phyloP scores from a whole-genome alignment of 306 rosid species.

The Rosa multiflora region DNA sequence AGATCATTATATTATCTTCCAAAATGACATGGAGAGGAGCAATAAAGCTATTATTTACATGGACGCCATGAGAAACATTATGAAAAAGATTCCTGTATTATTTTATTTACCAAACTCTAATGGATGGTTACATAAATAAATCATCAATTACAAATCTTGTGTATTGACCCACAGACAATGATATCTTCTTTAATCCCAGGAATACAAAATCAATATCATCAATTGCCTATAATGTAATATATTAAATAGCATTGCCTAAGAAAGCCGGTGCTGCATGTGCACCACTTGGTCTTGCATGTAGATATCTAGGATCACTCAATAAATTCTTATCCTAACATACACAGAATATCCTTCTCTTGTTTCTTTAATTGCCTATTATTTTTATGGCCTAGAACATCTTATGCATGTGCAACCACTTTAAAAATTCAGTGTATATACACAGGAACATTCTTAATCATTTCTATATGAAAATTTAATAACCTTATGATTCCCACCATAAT shows the following conservation, averaged over 20 bases:
- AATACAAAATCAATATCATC: background rate
- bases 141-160: background rate
- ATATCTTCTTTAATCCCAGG: background rate
- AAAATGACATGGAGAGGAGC: slow-evolving; percentile 5
- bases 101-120: background rate
- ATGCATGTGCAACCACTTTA: slow-evolving; percentile 20
- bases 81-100: background rate
- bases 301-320: slow-evolving; percentile 23
- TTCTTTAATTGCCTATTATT: slow-evolving; percentile 4
- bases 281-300: slow-evolving; percentile 34
- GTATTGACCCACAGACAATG: background rate
- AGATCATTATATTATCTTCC: background rate
- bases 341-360: slow-evolving; percentile 2
- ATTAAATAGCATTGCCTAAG: slow-evolving; percentile 19
- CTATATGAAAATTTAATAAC: slow-evolving; percentile 1
- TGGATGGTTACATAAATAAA: background rate
- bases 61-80: background rate
- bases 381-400: slow-evolving; percentile 9
- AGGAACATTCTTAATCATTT: slow-evolving; percentile 5
- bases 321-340: background rate
- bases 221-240: background rate
- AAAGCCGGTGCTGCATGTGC: slow-evolving; percentile 48
- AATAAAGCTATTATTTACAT: background rate
- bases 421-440: background rate
- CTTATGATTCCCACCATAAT: background rate